A percentile compares a stretch with the other conserved stretches of the same genome.
phyloP scores from a whole-genome alignment of 83 land plant genomes.

The Diphasiastrum complanatum region DNA sequence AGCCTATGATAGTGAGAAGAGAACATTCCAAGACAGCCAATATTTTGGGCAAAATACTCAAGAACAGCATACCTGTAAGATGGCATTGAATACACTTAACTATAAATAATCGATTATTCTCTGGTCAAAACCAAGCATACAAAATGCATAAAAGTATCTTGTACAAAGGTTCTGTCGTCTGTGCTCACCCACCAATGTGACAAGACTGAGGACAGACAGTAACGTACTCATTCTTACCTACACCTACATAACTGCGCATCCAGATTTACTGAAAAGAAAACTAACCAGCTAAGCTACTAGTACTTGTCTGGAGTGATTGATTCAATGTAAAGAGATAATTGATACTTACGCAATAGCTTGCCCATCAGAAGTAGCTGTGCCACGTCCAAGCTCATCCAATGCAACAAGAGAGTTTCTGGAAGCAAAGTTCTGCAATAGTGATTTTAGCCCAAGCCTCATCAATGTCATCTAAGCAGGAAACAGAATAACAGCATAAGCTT shows the following conservation, averaged over 20 bases:
- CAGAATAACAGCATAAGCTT: too few species aligned
- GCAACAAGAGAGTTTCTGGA: constrained; percentile 74
- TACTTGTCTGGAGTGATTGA: neutral
- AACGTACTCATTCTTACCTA: too few species aligned
- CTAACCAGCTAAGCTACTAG: neutral
- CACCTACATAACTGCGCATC: neutral
- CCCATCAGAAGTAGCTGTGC: constrained; percentile 97
- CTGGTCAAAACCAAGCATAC: too few species aligned
- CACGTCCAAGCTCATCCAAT: constrained; percentile 95
- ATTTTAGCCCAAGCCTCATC: too few species aligned
- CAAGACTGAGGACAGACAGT: too few species aligned
- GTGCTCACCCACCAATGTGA: too few species aligned
- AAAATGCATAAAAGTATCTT: neutral
- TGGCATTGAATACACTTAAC: too few species aligned
- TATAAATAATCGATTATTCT: too few species aligned
- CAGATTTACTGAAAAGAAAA: neutral
- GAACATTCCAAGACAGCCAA: constrained; percentile 81
- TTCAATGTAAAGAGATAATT: neutral
- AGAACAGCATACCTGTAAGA: constrained; percentile 75
- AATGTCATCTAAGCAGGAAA: too few species aligned
- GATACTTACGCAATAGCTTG: constrained; percentile 89
- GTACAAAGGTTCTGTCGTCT: neutral
- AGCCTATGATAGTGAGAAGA: constrained; percentile 93
- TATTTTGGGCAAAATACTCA: constrained; percentile 54
- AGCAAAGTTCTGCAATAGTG: constrained; percentile 75